Percentiles rank a stretch among this genome's conserved stretches.
Evolutionary conservation across 2,329 filamentous ascomycete species (phyloP).

Genomic region (Alternaria ethzedia): DNA sequence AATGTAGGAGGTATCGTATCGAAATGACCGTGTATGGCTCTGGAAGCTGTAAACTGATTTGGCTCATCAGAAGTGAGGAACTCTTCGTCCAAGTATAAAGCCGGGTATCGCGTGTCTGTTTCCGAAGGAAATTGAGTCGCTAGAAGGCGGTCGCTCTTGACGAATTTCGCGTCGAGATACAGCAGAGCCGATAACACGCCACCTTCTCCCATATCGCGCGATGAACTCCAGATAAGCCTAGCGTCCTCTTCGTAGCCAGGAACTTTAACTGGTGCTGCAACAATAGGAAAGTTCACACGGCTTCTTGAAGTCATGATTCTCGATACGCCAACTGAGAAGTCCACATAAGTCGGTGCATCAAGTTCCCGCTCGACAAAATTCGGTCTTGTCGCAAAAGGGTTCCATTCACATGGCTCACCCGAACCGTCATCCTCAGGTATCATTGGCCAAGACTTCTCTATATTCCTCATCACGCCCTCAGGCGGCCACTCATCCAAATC

Average conservation of each 20-base stretch:
- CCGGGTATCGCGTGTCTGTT: constrained; percentile 37
- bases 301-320: background rate
- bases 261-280: background rate
- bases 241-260: constrained; percentile 9
- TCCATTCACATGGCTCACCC: constrained; percentile 31
- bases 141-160: constrained; percentile 27
- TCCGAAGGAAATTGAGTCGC: constrained; percentile 30
- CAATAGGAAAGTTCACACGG: background rate
- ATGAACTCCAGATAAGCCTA: constrained; percentile 16
- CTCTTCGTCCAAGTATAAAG: constrained; percentile 42
- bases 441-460: constrained; percentile 15
- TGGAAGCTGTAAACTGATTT: constrained; percentile 5
- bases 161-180: constrained; percentile 36
- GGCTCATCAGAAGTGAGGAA: constrained; percentile 30
- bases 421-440: constrained; percentile 25
- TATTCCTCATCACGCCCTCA: background rate
- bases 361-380: constrained; percentile 18
- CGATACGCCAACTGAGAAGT: constrained; percentile 18
- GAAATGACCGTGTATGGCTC: constrained; percentile 9
- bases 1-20: constrained; percentile 28
- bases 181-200: constrained; percentile 43
- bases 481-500: background rate
- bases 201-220: constrained; percentile 35
- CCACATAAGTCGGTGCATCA: constrained; percentile 29
- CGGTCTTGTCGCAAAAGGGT: constrained; percentile 23